phyloP scores from a whole-genome alignment of 164 flowering plant species.

The grape (Vitis vinifera) region DNA sequence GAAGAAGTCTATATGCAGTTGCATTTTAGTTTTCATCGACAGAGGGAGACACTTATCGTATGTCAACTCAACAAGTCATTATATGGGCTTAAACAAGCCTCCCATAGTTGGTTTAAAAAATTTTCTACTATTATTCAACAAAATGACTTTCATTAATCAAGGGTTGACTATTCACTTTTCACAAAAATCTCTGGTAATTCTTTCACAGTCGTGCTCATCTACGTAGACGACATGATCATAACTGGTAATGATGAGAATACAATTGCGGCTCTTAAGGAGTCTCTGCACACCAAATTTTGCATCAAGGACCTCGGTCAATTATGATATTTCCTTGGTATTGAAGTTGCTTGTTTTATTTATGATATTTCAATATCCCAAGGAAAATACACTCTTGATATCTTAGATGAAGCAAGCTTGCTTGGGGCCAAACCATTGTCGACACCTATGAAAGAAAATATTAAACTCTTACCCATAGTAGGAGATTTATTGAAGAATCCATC shows the following conservation, averaged over 20 bases:
- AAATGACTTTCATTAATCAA: not conserved
- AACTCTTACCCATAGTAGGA: not conserved
- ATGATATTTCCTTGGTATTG: too few species aligned
- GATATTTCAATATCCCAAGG: not conserved
- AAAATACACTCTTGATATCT: not conserved
- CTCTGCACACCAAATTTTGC: not conserved
- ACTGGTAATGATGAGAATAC: not conserved
- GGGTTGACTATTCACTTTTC: conserved; percentile 4
- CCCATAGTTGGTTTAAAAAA: conserved; percentile 4
- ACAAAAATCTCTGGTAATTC: not conserved
- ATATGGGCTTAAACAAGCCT: conserved; percentile 2
- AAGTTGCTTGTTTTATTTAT: not conserved
- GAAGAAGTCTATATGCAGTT: not conserved
- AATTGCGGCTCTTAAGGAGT: not conserved
- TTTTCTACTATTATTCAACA: not conserved
- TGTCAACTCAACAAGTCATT: conserved; percentile 2
- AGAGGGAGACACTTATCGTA: not conserved
- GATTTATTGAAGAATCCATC: not conserved
- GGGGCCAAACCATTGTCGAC: not conserved
- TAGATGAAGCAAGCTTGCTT: not conserved
- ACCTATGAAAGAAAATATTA: not conserved
- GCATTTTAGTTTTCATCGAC: not conserved
- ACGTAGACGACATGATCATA: conserved; percentile 9
- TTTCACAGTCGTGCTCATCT: not conserved
- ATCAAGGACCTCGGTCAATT: too few species aligned